phyloP scores from a whole-genome alignment of 78 protist genomes.

The Reticulomyxa filosa region DNA sequence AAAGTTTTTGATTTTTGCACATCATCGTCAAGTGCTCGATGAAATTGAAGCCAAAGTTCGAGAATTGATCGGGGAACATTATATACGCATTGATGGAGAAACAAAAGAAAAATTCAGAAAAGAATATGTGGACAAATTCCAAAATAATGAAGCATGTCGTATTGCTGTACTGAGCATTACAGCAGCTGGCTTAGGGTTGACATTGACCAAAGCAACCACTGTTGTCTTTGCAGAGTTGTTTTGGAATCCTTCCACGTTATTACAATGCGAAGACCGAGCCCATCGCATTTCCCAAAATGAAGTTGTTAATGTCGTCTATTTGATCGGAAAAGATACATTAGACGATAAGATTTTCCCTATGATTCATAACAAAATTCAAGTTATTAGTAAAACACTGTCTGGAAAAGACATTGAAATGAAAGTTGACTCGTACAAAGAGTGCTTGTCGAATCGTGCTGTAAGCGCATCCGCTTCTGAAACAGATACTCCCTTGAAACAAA shows the following conservation, averaged over 20 bases:
- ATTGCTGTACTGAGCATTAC: conserved; percentile 55
- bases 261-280: conserved; percentile 8
- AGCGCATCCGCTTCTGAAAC: too few relatives aligned
- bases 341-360: neutral
- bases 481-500: too few relatives aligned
- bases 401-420: too few relatives aligned
- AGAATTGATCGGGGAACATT: neutral
- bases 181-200: conserved; percentile 59
- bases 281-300: conserved; percentile 9
- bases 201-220: conserved; percentile 45
- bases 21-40: neutral
- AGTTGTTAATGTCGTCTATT: neutral
- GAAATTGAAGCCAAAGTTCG: too few relatives aligned
- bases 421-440: too few relatives aligned
- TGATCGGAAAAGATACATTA: neutral
- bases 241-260: conserved; percentile 31
- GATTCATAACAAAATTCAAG: neutral
- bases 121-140: conserved; percentile 33
- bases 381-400: too few relatives aligned
- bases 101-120: conserved; percentile 30
- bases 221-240: conserved; percentile 60
- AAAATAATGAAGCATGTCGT: conserved; percentile 10
- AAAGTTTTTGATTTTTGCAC: conserved; percentile 1
- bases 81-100: conserved; percentile 55
- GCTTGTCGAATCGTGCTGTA: too few relatives aligned